A percentile compares a stretch with the other conserved stretches of the same genome.
These are phyloP conservation scores for Malbranchea cinnamomea DNA, from an alignment of 2,329 filamentous ascomycete species.

Conservation along the genomic window DNA sequence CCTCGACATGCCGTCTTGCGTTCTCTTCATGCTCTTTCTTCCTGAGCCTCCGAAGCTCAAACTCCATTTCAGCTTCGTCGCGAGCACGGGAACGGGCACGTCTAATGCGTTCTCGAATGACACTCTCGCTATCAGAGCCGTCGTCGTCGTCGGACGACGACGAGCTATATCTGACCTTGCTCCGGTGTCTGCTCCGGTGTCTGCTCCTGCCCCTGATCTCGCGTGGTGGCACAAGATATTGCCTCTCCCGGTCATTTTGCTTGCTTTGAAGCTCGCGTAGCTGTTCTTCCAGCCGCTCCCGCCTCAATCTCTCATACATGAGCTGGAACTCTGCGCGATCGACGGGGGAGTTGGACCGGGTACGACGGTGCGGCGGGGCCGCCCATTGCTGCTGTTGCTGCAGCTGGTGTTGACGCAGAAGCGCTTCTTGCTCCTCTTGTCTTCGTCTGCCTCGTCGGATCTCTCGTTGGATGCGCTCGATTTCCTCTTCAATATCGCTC, in stretches of 20 bases:
- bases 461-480: conserved; percentile 8
- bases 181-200: conserved; percentile 12
- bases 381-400: too few relatives aligned
- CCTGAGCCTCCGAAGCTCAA: conserved; percentile 19
- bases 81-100: conserved; percentile 6
- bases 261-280: conserved; percentile 23
- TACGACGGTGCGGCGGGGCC: too few relatives aligned
- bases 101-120: conserved; percentile 1
- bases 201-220: conserved; percentile 20
- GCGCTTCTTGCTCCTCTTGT: not conserved
- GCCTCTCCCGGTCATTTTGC: conserved; percentile 24
- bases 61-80: conserved; percentile 15
- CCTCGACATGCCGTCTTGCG: conserved; percentile 11
- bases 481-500: not conserved
- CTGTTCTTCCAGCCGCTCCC: conserved; percentile 14
- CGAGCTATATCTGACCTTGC: not conserved
- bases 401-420: conserved; percentile 1
- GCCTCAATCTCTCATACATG: conserved; percentile 28
- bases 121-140: not conserved
- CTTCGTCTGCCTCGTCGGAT: conserved; percentile 13
- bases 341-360: not conserved
- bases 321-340: conserved; percentile 2
- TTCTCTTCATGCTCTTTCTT: conserved; percentile 18
- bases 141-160: conserved; percentile 1
- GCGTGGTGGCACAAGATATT: conserved; percentile 10